Conservation (phyloP, 164 flowering plant species). For the Cinnamomum micranthum region DNA sequence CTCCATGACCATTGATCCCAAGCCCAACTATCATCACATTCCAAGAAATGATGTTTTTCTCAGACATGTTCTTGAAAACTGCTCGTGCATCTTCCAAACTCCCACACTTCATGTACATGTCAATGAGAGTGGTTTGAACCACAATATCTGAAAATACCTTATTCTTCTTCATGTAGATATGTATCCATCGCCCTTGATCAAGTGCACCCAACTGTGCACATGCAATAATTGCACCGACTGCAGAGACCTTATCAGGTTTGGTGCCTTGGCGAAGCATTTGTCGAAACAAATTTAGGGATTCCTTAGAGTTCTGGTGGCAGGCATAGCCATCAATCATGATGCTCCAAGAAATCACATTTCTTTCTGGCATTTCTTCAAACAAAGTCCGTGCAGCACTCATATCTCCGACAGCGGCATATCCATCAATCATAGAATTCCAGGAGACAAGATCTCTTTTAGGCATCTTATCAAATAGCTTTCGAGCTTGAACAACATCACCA, state of each 20-base stretch:
- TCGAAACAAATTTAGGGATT: constrained; percentile 29
- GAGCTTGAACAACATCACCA: constrained; percentile 25
- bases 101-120: constrained; percentile 44
- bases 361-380: constrained; percentile 29
- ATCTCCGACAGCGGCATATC: constrained; percentile 30
- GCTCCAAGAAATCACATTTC: constrained; percentile 39
- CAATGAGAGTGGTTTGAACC: constrained; percentile 33
- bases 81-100: constrained; percentile 24
- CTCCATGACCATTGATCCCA: constrained; percentile 25
- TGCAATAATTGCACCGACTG: constrained; percentile 25
- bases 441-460: constrained; percentile 31
- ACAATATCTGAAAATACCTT: constrained; percentile 21
- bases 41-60: constrained; percentile 28
- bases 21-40: constrained; percentile 38
- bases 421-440: constrained; percentile 41
- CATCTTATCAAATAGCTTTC: constrained; percentile 25
- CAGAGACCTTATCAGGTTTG: constrained; percentile 28
- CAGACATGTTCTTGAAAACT: constrained; percentile 23
- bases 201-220: constrained; percentile 39
- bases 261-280: constrained; percentile 30
- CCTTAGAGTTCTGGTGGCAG: constrained; percentile 19
- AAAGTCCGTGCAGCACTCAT: constrained; percentile 25
- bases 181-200: constrained; percentile 41
- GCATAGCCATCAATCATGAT: constrained; percentile 37
- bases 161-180: constrained; percentile 26